Evolutionary conservation across 2,329 filamentous ascomycete species (phyloP), one percentile per base, ranked within the genome.

Genomic region (Trichoderma brevicompactum): DNA sequence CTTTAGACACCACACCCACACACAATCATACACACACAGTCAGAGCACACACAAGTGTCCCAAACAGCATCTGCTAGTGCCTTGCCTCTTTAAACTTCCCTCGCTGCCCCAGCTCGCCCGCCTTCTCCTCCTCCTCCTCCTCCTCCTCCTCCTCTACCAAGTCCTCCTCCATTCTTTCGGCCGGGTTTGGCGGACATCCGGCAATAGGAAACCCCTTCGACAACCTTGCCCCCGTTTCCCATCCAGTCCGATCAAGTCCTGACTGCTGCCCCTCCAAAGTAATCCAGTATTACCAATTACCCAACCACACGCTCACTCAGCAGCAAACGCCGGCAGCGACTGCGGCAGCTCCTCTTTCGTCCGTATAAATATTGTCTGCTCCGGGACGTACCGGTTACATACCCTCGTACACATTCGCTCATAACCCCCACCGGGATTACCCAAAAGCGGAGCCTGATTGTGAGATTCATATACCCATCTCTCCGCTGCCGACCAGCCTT

Each of bases 371-470:
- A n/a, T 49, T 38, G 40, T 43, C 34, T 34, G 58, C 23, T 34
- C 46, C 46, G 58, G 48, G 36, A 53, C 59, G 59, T 62, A 53
- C 40, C 59, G 49, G 49, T 36, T 53, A 54, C 48, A 53, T 53
- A 54, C 59, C 59, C 59, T 62, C 48, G 48, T 62, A 50, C 49
- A 38, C 49, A 46, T 54, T 46, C 38, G 49, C 48, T 36, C 28
- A 53, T 44, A 52, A 19, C 23, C 59, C 58, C 59, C 59, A 62
- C 59, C 49, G 40, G 59, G 59, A 62, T 62, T 62, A 52, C 43
- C 40, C 59, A 62, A 62, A 62, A 54, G 59, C 59, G 59, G 59
- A 62, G 59, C 59, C 40, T 62, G 49, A 62, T 62, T 62, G 59
- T 54, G 59, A 62, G 59, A 62, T 62, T 62, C 59, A 62, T 62